A percentile compares a stretch with the other conserved stretches of the same genome.
Evolutionary conservation across 257 asterid species (phyloP).

Genomic region (Euphrasia confusa): DNA sequence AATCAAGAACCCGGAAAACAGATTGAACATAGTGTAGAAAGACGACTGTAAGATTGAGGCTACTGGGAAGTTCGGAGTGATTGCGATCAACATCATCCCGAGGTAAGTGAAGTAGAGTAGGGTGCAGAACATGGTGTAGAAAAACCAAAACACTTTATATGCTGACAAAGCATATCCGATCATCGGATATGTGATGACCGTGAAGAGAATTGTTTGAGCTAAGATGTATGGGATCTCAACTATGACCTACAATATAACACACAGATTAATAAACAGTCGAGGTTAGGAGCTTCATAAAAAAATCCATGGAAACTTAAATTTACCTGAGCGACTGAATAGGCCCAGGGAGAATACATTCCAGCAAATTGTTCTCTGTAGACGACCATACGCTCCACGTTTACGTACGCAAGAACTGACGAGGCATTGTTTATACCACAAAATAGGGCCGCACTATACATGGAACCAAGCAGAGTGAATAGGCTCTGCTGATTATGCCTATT

Average conservation of each 20-base stretch:
- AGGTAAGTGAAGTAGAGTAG: conserved; percentile 39
- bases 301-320: neutral
- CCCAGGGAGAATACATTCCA: conserved; percentile 48
- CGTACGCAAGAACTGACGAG: conserved; percentile 37
- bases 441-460: conserved; percentile 35
- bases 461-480: conserved; percentile 38
- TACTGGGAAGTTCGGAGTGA: conserved; percentile 38
- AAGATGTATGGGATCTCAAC: conserved; percentile 49
- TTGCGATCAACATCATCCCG: conserved; percentile 47
- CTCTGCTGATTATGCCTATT: conserved; percentile 46
- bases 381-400: conserved; percentile 41
- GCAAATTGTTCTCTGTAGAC: conserved; percentile 46
- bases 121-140: conserved; percentile 39
- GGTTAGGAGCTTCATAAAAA: neutral
- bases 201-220: conserved; percentile 30
- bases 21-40: conserved; percentile 40
- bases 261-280: neutral
- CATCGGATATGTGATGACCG: conserved; percentile 47
- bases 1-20: conserved; percentile 43
- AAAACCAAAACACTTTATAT: conserved; percentile 39
- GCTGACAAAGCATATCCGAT: conserved; percentile 42
- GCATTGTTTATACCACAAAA: conserved; percentile 46
- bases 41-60: conserved; percentile 42
- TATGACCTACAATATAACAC: conserved; percentile 27
- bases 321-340: conserved; percentile 52